Base-by-base conservation (phyloP, 306 rosid genomes). In the Rosa lucieae region DNA sequence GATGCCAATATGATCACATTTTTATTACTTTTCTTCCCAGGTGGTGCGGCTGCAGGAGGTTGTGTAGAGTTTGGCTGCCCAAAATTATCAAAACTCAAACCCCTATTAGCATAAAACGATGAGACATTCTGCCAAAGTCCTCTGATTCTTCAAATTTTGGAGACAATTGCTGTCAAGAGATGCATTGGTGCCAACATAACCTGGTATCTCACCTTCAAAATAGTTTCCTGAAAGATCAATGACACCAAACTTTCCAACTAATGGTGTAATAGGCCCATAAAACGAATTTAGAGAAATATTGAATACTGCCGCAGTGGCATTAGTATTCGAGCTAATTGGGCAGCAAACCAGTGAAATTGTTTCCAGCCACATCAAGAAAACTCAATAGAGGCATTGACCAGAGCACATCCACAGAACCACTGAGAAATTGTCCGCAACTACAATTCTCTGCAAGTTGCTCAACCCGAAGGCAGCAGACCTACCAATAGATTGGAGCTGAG, bases 201-300 rank as follows among this genome's bases (percentile, higher is more conserved):
- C 85, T 69, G 88, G 86, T 82, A 90, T 83, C 66, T 67, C 81
- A 47, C 98, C 97, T 85, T 95, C 90, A 58, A 92, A 91, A 76
- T 88, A 95, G 84, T 95, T 95, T 81, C 76, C 85, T 4, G 92
- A 83, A 73, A 95, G 80, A 90, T 95, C 97, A 23, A 95, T 73
- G 29, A 74, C 84, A 77, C 82, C 66, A 80, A 90, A 92, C 84
- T 87, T 84, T 79, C 80, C 67, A 43, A 92, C 90, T 8, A 77
- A 58, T 12, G 89, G 82, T 63, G 90, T 77, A 32, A 92, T 87
- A 29, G 46, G 70, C 78, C 99, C 99, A 84, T 91, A 95, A 65
- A 95, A 85, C 76, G 68, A 75, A 66, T 95, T 95, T 18, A 51
- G 85, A 68, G 99, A 95, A 77, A 92, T 76, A 73, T 91, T 86